Evolutionary conservation across 352 stramenopile genomes (phyloP).

Genomic region (Phytophthora cryptogea): DNA sequence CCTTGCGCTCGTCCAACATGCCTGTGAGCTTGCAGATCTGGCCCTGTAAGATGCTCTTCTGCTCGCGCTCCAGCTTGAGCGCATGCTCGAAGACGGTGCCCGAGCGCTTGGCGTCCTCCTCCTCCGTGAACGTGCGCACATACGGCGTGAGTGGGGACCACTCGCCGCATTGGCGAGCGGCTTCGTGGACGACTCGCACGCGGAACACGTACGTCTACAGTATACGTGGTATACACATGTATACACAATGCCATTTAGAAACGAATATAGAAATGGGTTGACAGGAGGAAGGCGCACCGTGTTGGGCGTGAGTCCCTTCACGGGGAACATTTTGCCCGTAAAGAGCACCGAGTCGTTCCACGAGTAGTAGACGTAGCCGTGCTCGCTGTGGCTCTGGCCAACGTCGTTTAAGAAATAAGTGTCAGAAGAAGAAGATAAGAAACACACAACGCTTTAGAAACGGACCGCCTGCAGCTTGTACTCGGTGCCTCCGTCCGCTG

Average conservation of each 20-base stretch:
- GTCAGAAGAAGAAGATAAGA: background rate
- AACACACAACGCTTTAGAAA: conserved; percentile 2
- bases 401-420: background rate
- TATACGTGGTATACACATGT: background rate
- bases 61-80: conserved; percentile 78
- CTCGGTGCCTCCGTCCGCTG: conserved; percentile 40
- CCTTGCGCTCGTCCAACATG: conserved; percentile 65
- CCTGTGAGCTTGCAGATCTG: conserved; percentile 84
- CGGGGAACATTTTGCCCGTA: conserved; percentile 52
- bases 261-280: background rate
- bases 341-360: conserved; percentile 80
- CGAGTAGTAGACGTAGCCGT: conserved; percentile 90
- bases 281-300: conserved; percentile 40
- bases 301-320: conserved; percentile 76
- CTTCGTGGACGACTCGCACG: conserved; percentile 66
- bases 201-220: conserved; percentile 79
- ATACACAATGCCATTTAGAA: background rate
- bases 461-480: conserved; percentile 61
- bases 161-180: conserved; percentile 67
- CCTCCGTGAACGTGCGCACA: conserved; percentile 85
- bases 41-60: conserved; percentile 66
- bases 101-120: conserved; percentile 86
- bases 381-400: conserved; percentile 74
- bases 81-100: conserved; percentile 88
- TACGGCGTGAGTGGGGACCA: conserved; percentile 77